A percentile compares a stretch with the other conserved stretches of the same genome.
Evolutionary conservation across 106 monocot genomes (phyloP).

Genomic region (Gastrodia elata): DNA sequence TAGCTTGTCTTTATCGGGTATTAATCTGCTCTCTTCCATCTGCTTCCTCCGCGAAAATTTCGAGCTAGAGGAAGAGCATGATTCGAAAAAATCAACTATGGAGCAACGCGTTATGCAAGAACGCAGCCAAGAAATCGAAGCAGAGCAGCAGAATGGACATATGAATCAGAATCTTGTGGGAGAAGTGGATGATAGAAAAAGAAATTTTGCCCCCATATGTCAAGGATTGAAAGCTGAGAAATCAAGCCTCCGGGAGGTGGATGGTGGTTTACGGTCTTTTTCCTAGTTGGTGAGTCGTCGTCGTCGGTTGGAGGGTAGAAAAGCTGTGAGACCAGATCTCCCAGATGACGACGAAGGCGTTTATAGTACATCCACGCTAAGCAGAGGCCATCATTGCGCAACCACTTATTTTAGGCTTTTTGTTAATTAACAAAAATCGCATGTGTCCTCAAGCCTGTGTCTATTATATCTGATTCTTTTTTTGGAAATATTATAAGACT

Average conservation of each 20-base stretch:
- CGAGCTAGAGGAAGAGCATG: too few relatives aligned
- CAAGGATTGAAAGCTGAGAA: not conserved
- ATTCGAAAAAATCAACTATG: not conserved
- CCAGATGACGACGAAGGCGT: not conserved
- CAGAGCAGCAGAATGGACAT: not conserved
- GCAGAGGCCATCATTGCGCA: too few relatives aligned
- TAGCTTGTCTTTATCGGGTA: not conserved
- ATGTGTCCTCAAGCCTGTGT: too few relatives aligned
- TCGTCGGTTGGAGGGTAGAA: not conserved
- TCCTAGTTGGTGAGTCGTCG: not conserved
- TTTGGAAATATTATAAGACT: too few relatives aligned
- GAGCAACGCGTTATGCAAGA: not conserved
- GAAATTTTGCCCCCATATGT: not conserved
- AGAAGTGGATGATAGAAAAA: not conserved
- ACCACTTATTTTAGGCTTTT: too few relatives aligned
- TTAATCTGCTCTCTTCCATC: slow-evolving; percentile 11
- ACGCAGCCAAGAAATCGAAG: not conserved
- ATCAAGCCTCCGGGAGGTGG: not conserved
- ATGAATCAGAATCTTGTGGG: not conserved
- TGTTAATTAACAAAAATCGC: too few relatives aligned
- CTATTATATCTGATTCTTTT: too few relatives aligned
- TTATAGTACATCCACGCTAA: too few relatives aligned
- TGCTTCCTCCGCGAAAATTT: not conserved
- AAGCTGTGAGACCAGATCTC: too few relatives aligned
- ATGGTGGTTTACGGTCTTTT: not conserved